Evolutionary conservation across 257 asterid genomes (phyloP), one percentile per base, ranked within the genome.

Genomic region (Przewalskia tangutica): DNA sequence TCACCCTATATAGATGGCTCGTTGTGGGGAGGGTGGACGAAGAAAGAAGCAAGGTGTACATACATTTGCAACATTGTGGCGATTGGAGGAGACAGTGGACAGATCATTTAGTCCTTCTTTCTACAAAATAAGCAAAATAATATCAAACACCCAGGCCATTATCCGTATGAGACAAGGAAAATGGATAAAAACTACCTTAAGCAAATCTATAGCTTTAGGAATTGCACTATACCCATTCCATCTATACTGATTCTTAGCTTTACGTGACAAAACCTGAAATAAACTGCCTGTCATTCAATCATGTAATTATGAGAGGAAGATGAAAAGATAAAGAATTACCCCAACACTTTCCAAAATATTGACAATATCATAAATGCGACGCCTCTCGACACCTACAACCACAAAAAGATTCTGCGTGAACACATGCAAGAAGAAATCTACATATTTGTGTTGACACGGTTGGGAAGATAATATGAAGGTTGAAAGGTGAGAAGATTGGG

Each of bases 281-380:
- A 23, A 65, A 81, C 4, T 32, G 12, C 66, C 84, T 64, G 67
- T 7, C 36, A 50, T 7, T 53, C 27, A 14, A 83, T 70, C 54
- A 42, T 20, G 62, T 48, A 83, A 13, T 77, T 59, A 23, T 51
- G n/a, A 78, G 16, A 17, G 76, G 65, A 18, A 60, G 71, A 54
- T 6, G 51, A 64, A 36, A 32, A 8, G 81, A 76, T 36, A 55
- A 42, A 78, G 42, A 65, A 34, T 81, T 89, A 92, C 93, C 92
- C 92, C 94, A 51, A 90, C 44, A 78, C 97, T 87, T 83, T 92
- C 93, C 81, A 92, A 77, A 54, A 90, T 90, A 84, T 92, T 90
- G 79, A 92, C 93, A 16, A 92, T 88, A 81, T 90, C 97, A 56
- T 92, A 92, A 82, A 92, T 89, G 84, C 94, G 85, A 56, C 94